Evolutionary conservation across 2,329 filamentous ascomycete species (phyloP), one percentile per base, ranked within the genome.

Genomic region (Hypoxylon sp.): DNA sequence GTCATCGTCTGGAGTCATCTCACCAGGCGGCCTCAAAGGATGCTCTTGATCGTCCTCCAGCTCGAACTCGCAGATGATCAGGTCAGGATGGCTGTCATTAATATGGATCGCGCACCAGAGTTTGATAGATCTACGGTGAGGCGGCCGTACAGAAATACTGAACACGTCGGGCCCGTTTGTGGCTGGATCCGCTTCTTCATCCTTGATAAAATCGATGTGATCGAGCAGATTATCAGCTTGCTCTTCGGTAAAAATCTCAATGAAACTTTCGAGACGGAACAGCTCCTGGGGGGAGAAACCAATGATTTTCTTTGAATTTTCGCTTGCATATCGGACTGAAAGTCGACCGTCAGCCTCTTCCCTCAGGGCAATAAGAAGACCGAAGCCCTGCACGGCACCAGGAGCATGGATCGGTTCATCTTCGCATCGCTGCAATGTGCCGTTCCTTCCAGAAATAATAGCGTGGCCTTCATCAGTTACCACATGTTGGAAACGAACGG

Each of bases 391-490:
- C 0, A 94, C 80, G 1, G 92, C 91, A 32, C 93, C 93, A 0
- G 93, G 93, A 0, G 93, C 90, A 69, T 95, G 93, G 24, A 97
- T 97, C 0, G 93, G 93, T 73, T 97, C 93, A 73, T 97, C 93
- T 77, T 97, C 93, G 74, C 93, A 97, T 54, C 88, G 86, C 74
- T 96, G 91, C 45, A 96, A 80, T 0, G 84, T 87, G 1, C 88
- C 90, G 55, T 93, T 89, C 58, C 91, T 85, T 4, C 93, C 93
- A 0, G 92, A 96, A 56, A 97, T 92, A 28, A 97, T 86, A 24
- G 91, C 88, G 78, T 97, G 93, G 0, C 93, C 93, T 14, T 89
- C 91, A 1, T 91, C 88, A 0, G 91, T 93, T 24, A 90, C 81
- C 3, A 91, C 82, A 74, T 97, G 92, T 70, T 89, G 91, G 78